phyloP scores from a whole-genome alignment of 192 early-diverging fungal species.

The Backusella mclennaniae region DNA sequence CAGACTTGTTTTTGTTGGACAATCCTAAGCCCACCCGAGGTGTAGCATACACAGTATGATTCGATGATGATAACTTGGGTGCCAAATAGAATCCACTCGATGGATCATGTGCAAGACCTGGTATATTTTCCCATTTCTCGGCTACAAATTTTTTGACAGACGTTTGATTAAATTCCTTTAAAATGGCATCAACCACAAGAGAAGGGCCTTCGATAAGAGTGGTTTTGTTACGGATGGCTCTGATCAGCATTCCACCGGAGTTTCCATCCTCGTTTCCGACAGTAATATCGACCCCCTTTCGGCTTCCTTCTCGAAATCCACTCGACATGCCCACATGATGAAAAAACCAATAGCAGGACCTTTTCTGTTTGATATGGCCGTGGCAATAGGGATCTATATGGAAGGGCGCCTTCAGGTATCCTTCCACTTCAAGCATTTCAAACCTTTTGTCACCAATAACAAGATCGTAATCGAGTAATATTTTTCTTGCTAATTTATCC shows the following conservation, averaged over 20 bases:
- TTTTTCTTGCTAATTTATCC: background rate
- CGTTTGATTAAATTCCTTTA: background rate
- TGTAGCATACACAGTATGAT: conserved; percentile 7
- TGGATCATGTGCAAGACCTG: background rate
- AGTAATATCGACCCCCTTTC: conserved; percentile 35
- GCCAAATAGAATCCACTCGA: conserved; percentile 1
- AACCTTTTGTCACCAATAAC: conserved; percentile 8
- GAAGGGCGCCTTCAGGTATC: conserved; percentile 18
- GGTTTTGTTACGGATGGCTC: conserved; percentile 1
- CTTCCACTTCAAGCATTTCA: conserved; percentile 32
- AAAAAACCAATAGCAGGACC: conserved; percentile 28
- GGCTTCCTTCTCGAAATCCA: conserved; percentile 29
- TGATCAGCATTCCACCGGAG: conserved; percentile 32
- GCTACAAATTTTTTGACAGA: conserved; percentile 12
- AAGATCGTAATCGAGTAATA: conserved; percentile 22
- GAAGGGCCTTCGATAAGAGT: conserved; percentile 26
- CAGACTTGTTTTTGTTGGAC: conserved; percentile 2
- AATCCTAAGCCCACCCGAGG: conserved; percentile 24
- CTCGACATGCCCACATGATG: conserved; percentile 23
- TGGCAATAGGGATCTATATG: conserved; percentile 32
- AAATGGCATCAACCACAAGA: conserved; percentile 21
- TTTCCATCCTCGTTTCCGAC: conserved; percentile 10
- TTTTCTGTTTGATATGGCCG: conserved; percentile 18
- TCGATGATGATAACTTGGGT: background rate
- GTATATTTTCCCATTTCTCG: background rate